Percentiles rank a stretch among this genome's conserved stretches.
Conservation (phyloP, 2,329 filamentous ascomycete genomes). For the Colletotrichum camelliae region DNA sequence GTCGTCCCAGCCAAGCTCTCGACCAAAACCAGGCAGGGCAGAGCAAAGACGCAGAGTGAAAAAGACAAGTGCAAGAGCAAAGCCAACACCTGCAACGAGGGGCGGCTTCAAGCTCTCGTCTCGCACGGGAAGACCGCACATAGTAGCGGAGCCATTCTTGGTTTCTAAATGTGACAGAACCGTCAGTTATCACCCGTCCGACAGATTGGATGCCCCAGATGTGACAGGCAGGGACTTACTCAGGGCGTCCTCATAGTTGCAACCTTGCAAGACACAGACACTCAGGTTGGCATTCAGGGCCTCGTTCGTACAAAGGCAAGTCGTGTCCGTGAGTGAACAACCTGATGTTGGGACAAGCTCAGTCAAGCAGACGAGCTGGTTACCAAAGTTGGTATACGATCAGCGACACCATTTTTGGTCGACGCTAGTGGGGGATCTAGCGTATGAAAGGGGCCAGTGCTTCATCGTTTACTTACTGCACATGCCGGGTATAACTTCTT, state of each 20-base stretch:
- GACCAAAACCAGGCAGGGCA: slow-evolving; percentile 26
- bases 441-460: not conserved
- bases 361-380: slow-evolving; percentile 22
- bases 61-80: slow-evolving; percentile 29
- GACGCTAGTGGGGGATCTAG: not conserved
- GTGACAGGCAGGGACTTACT: not conserved
- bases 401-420: not conserved
- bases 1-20: slow-evolving; percentile 40
- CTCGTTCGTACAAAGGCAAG: slow-evolving; percentile 26
- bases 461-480: slow-evolving; percentile 19
- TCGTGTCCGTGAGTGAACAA: slow-evolving; percentile 20
- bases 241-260: slow-evolving; percentile 19
- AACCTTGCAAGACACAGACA: slow-evolving; percentile 20
- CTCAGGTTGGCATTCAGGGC: slow-evolving; percentile 22
- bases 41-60: slow-evolving; percentile 32
- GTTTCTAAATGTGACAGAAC: slow-evolving; percentile 12
- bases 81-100: slow-evolving; percentile 30
- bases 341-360: not conserved
- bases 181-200: not conserved
- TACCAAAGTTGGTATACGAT: not conserved
- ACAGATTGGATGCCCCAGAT: not conserved
- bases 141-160: slow-evolving; percentile 20
- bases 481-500: slow-evolving; percentile 19
- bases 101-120: slow-evolving; percentile 29
- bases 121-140: slow-evolving; percentile 28